phyloP scores from a whole-genome alignment of 2,329 filamentous ascomycete species.

The Aurifilum marmelostoma region DNA sequence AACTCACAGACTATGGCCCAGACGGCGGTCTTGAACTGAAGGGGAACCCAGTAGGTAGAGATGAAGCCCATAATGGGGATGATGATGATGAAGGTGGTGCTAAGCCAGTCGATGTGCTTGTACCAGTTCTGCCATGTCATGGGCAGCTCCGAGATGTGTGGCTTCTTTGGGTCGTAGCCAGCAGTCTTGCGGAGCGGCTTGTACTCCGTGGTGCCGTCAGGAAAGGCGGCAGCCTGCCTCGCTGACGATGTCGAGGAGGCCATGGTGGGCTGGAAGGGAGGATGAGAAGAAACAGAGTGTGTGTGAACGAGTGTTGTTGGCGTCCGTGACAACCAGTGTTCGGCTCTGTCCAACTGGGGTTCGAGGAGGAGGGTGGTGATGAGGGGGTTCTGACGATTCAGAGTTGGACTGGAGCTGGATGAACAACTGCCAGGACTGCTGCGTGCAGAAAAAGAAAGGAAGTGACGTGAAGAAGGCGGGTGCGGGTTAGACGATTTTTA shows the following conservation, averaged over 20 bases:
- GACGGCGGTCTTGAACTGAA: slow-evolving; percentile 70
- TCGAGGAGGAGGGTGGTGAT: neutral
- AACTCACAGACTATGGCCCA: slow-evolving; percentile 64
- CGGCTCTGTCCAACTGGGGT: neutral
- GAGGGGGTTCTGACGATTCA: neutral
- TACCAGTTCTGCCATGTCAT: slow-evolving; percentile 85
- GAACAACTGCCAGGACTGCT: slow-evolving; percentile 13
- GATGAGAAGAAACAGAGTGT: neutral
- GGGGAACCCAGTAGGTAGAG: slow-evolving; percentile 76
- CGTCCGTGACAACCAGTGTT: slow-evolving; percentile 15
- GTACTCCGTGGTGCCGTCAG: slow-evolving; percentile 60
- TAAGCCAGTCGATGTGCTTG: slow-evolving; percentile 94
- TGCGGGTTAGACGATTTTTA: slow-evolving; percentile 11
- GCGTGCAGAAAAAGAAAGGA: slow-evolving; percentile 1
- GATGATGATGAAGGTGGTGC: slow-evolving; percentile 77
- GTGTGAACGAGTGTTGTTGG: slow-evolving; percentile 4
- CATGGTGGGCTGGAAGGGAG: slow-evolving; percentile 34
- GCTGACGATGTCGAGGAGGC: slow-evolving; percentile 44
- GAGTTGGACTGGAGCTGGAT: neutral
- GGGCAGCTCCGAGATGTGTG: slow-evolving; percentile 82
- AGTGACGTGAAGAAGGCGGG: neutral
- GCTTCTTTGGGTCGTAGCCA: slow-evolving; percentile 63
- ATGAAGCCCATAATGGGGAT: slow-evolving; percentile 76
- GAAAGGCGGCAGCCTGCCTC: slow-evolving; percentile 44
- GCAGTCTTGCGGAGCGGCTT: slow-evolving; percentile 49